These are phyloP conservation scores for Stachybotrys chartarum DNA, from an alignment of 2,329 filamentous ascomycete genomes.

Conservation along the genomic window DNA sequence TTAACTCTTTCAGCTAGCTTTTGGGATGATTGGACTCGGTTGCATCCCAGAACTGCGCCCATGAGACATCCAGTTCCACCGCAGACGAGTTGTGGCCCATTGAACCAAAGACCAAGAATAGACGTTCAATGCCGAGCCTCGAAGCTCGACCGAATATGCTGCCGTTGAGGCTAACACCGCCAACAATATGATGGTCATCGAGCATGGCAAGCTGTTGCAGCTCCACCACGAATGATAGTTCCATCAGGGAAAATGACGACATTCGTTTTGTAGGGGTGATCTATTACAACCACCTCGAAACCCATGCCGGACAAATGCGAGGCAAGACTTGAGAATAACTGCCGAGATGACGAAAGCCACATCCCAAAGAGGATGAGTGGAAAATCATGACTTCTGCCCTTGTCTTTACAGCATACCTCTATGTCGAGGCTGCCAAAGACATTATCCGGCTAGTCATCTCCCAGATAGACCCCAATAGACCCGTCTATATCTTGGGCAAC, in stretches of 20 bases:
- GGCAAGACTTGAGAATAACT: neutral
- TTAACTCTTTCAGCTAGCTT: no score
- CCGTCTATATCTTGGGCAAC: slow-evolving; percentile 9
- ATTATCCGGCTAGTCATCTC: neutral
- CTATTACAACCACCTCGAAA: neutral
- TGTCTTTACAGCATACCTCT: no score
- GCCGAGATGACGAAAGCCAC: neutral
- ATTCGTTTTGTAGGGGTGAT: neutral
- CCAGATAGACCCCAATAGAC: slow-evolving; percentile 6
- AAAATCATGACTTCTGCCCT: neutral
- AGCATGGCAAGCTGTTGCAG: no score
- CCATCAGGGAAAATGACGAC: neutral
- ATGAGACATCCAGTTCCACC: no score
- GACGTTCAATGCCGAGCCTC: no score
- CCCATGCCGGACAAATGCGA: neutral
- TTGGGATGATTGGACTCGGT: no score
- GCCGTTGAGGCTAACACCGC: no score
- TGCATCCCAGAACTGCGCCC: no score
- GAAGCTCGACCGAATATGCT: no score
- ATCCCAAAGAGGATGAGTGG: neutral
- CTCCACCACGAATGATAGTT: neutral
- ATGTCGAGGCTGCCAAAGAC: neutral
- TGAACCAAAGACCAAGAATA: no score
- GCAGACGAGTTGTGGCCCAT: no score
- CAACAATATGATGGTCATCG: no score